Percentiles rank a stretch among this genome's conserved stretches.
phyloP scores from a whole-genome alignment of 164 flowering plant species.

The Liquidambar formosana region DNA sequence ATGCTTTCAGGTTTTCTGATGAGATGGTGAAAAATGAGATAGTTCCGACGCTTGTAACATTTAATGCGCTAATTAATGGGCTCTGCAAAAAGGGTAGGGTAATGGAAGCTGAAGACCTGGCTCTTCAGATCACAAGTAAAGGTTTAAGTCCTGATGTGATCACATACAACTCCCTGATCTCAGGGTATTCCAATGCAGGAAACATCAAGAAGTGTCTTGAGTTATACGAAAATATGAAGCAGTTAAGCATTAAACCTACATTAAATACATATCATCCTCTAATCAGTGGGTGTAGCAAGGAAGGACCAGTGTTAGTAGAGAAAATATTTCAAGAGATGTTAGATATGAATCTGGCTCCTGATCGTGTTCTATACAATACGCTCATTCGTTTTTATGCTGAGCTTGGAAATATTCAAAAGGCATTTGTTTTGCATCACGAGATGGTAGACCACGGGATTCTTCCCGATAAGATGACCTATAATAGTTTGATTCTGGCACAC shows the following conservation, averaged over 20 bases:
- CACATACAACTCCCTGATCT: conserved; percentile 73
- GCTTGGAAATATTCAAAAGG: conserved; percentile 52
- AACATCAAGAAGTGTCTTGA: conserved; percentile 47
- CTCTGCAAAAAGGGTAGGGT: conserved; percentile 50
- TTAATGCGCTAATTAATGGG: conserved; percentile 64
- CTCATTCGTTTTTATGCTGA: conserved; percentile 46
- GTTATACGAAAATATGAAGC: conserved; percentile 53
- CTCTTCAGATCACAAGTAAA: conserved; percentile 25
- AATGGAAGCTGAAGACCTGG: conserved; percentile 60
- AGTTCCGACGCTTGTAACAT: conserved; percentile 63
- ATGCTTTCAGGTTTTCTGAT: conserved; percentile 43
- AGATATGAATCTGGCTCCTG: conserved; percentile 42
- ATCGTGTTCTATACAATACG: conserved; percentile 55
- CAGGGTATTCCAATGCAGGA: conserved; percentile 46
- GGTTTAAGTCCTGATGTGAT: conserved; percentile 65
- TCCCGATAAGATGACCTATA: conserved; percentile 55
- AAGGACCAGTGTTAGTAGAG: conserved; percentile 39
- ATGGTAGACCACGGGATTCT: conserved; percentile 48
- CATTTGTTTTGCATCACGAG: conserved; percentile 36
- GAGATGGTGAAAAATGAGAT: conserved; percentile 47
- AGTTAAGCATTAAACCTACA: conserved; percentile 47
- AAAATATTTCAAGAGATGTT: conserved; percentile 52
- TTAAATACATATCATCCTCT: conserved; percentile 56
- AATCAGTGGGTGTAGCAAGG: conserved; percentile 37
- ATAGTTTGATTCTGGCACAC: conserved; percentile 52